These are phyloP conservation scores for Cyberlindnera americana DNA, from an alignment of 805 yeast genomes.

Conservation along the genomic window DNA sequence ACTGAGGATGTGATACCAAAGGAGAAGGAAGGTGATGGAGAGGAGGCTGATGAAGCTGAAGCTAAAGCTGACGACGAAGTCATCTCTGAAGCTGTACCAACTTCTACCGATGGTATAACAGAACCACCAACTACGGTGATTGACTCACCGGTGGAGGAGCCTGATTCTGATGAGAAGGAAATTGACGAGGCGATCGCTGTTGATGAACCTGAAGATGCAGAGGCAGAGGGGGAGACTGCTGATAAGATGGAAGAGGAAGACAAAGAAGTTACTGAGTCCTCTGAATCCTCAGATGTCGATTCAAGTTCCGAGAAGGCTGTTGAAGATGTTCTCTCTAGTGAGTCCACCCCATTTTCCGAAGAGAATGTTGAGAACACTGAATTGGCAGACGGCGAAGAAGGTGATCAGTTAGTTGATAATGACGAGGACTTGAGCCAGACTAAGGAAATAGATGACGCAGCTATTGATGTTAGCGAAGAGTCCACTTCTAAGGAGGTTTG, in stretches of 20 bases:
- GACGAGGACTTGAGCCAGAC: too few relatives aligned
- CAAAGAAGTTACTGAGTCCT: background rate
- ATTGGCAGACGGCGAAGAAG: too few relatives aligned
- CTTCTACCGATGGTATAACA: background rate
- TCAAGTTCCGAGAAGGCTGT: background rate
- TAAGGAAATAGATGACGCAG: too few relatives aligned
- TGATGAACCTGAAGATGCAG: background rate
- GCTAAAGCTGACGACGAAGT: background rate
- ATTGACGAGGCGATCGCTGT: too few relatives aligned
- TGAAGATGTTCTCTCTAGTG: slow-evolving; percentile 1
- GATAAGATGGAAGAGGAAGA: background rate
- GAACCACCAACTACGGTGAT: slow-evolving; percentile 9
- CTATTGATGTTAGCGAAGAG: background rate
- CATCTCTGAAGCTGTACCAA: background rate
- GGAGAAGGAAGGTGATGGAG: background rate
- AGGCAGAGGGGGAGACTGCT: background rate
- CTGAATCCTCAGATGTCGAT: background rate
- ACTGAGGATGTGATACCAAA: background rate
- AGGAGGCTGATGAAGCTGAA: background rate
- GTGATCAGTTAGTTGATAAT: too few relatives aligned
- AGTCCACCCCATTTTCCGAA: too few relatives aligned
- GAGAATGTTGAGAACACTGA: too few relatives aligned
- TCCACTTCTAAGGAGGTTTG: background rate
- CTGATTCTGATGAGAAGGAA: background rate
- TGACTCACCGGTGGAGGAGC: slow-evolving; percentile 1